Percentiles rank a stretch among this genome's conserved stretches.
Conservation (phyloP, 139 green algal species). For the Tetraselmis chui region DNA sequence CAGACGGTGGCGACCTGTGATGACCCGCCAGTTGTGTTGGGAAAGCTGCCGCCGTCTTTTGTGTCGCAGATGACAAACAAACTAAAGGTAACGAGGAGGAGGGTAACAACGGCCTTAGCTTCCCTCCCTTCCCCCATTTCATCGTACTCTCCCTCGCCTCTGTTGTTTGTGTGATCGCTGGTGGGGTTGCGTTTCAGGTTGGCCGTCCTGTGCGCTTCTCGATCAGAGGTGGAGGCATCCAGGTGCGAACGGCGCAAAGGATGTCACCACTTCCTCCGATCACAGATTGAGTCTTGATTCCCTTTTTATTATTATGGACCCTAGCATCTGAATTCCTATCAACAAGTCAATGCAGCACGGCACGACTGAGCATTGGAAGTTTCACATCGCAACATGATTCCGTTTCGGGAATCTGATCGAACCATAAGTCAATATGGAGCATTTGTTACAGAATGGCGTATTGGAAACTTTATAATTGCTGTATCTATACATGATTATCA, state of each 20-base stretch:
- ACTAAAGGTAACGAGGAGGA: constrained; percentile 6
- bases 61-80: constrained; percentile 2
- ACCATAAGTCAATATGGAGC: too few relatives aligned
- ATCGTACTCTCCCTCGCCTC: not conserved
- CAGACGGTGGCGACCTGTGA: constrained; percentile 62
- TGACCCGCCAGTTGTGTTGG: constrained; percentile 66
- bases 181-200: constrained; percentile 25
- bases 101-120: not conserved
- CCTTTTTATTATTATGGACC: too few relatives aligned
- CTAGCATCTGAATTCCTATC: too few relatives aligned
- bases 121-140: not conserved
- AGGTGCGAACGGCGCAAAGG: not conserved
- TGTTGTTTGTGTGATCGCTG: constrained; percentile 10
- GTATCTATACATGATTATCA: too few relatives aligned
- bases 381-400: too few relatives aligned
- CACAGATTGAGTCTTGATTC: too few relatives aligned
- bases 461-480: too few relatives aligned
- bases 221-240: constrained; percentile 37
- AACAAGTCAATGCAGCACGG: too few relatives aligned
- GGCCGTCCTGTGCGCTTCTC: constrained; percentile 63
- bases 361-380: too few relatives aligned
- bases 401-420: too few relatives aligned
- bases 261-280: too few relatives aligned
- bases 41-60: constrained; percentile 38
- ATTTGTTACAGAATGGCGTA: too few relatives aligned